Percentiles rank a stretch among this genome's conserved stretches.
Conservation (phyloP, 148 eudicot genomes). For the Persicaria maculosa region DNA sequence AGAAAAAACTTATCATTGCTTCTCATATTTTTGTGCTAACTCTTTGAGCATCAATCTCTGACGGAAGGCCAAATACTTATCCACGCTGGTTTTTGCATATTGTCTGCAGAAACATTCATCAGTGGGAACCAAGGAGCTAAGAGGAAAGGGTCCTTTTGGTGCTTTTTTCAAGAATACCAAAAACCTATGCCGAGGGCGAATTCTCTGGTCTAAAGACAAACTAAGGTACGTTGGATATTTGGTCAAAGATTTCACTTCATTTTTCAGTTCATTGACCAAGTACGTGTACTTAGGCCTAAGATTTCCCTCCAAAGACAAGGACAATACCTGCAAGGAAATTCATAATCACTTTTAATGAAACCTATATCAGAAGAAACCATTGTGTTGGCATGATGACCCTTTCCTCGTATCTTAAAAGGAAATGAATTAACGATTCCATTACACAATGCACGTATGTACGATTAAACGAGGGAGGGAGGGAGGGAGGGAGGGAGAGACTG, state of each 20-base stretch:
- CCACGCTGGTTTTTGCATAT: constrained; percentile 85
- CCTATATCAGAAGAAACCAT: background rate
- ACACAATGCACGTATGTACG: background rate
- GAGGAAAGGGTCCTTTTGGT: constrained; percentile 91
- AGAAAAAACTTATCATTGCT: constrained; percentile 19
- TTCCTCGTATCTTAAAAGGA: background rate
- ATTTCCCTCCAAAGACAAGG: constrained; percentile 85
- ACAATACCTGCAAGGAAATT: constrained; percentile 60
- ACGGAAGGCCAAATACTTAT: constrained; percentile 80
- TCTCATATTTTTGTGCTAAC: constrained; percentile 69
- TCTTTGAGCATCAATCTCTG: constrained; percentile 70
- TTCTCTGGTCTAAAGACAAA: constrained; percentile 92
- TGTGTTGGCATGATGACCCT: background rate
- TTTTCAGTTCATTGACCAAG: constrained; percentile 73
- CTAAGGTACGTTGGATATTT: constrained; percentile 93
- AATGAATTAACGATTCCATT: background rate
- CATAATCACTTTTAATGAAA: constrained; percentile 4
- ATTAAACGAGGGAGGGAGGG: background rate
- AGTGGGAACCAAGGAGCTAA: constrained; percentile 77
- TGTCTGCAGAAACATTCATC: constrained; percentile 86
- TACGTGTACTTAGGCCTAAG: constrained; percentile 86
- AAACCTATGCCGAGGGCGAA: constrained; percentile 89
- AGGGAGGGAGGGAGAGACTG: constrained; percentile 6
- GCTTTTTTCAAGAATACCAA: constrained; percentile 77
- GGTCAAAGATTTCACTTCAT: constrained; percentile 75